Percentiles rank a stretch among this genome's conserved stretches.
Evolutionary conservation across 2,329 filamentous ascomycete genomes (phyloP).

Genomic region (Rachicladosporium sp.): DNA sequence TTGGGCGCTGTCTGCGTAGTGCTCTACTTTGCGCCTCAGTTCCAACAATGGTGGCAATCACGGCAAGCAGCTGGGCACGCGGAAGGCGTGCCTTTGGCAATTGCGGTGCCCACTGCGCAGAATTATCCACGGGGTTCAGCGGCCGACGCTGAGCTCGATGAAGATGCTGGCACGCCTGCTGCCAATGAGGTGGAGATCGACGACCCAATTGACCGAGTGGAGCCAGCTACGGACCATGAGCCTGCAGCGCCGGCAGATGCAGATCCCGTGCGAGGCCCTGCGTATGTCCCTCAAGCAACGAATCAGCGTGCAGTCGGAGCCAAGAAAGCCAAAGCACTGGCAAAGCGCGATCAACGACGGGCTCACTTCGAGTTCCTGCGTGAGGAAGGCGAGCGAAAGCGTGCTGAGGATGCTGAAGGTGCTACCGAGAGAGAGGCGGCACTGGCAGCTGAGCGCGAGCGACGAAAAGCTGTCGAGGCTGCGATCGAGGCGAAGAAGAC

Average conservation of each 20-base stretch:
- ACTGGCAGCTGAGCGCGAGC: constrained; percentile 27
- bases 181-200: constrained; percentile 2
- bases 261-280: neutral
- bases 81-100: neutral
- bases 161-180: neutral
- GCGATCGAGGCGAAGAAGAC: constrained; percentile 30
- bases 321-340: constrained; percentile 38
- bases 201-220: constrained; percentile 2
- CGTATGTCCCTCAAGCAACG: constrained; percentile 1
- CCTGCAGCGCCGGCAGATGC: constrained; percentile 16
- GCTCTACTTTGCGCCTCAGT: constrained; percentile 37
- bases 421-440: constrained; percentile 34
- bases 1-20: constrained; percentile 31
- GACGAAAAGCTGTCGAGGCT: constrained; percentile 30
- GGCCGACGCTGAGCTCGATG: constrained; percentile 1
- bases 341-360: constrained; percentile 30
- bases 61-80: neutral
- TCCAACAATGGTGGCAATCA: constrained; percentile 26
- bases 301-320: constrained; percentile 28
- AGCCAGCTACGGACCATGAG: constrained; percentile 10
- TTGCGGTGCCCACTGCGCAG: neutral
- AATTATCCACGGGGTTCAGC: constrained; percentile 3
- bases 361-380: constrained; percentile 39
- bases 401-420: constrained; percentile 29
- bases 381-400: constrained; percentile 34